Conservation (phyloP, 768 basidiomycete species). For the Steccherinum ochraceum region DNA sequence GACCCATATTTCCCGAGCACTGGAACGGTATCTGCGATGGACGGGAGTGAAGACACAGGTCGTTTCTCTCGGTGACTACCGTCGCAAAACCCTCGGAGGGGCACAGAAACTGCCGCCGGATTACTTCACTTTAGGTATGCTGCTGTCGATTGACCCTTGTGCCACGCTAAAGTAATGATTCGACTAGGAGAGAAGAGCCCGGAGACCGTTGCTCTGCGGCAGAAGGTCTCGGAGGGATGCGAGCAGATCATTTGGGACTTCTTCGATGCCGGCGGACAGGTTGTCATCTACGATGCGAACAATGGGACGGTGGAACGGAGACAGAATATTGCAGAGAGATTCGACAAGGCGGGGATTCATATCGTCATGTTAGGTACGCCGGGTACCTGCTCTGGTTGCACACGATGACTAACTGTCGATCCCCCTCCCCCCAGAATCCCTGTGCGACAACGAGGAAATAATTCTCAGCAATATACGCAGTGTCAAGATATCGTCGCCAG, state of each 20-base stretch:
- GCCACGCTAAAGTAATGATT: background rate
- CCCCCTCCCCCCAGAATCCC: constrained; percentile 54
- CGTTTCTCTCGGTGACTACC: constrained; percentile 91
- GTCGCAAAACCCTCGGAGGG: constrained; percentile 83
- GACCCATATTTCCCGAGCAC: constrained; percentile 91
- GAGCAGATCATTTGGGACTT: constrained; percentile 87
- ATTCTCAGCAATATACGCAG: constrained; percentile 92
- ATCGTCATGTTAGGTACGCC: constrained; percentile 83
- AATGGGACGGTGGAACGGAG: constrained; percentile 72
- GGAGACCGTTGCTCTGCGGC: constrained; percentile 74
- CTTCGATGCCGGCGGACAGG: constrained; percentile 84
- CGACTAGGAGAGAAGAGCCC: constrained; percentile 61
- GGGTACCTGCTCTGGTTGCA: background rate
- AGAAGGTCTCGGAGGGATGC: constrained; percentile 72
- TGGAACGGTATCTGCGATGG: constrained; percentile 98
- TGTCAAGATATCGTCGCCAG: constrained; percentile 97
- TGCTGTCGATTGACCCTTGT: background rate
- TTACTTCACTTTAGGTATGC: constrained; percentile 80
- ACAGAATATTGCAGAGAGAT: constrained; percentile 73
- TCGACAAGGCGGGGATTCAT: constrained; percentile 82
- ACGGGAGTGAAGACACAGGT: constrained; percentile 96
- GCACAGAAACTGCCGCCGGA: constrained; percentile 85
- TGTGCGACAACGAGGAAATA: constrained; percentile 88
- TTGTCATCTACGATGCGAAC: constrained; percentile 98
- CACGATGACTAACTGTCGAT: background rate